These are phyloP conservation scores for Trametes cinnabarina DNA, from an alignment of 768 basidiomycete species.

Conservation along the genomic window DNA sequence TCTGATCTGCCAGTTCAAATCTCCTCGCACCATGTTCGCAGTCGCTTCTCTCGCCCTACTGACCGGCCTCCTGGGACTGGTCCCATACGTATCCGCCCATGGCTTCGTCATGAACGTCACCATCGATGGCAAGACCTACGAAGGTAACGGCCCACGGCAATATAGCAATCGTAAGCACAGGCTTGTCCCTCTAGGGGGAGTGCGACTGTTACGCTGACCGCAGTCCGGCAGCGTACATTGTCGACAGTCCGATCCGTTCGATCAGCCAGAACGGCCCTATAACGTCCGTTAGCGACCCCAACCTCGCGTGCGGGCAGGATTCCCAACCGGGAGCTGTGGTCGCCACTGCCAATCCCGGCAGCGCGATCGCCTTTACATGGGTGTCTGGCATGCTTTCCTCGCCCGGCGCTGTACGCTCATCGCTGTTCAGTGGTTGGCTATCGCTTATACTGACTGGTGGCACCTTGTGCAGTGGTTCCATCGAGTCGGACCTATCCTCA, in stretches of 20 bases:
- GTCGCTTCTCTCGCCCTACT: not conserved
- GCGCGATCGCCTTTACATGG: conserved; percentile 53
- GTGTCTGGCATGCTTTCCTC: conserved; percentile 34
- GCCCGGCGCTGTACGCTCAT: not conserved
- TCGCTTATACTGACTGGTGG: not conserved
- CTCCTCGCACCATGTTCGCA: not conserved
- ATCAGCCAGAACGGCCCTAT: conserved; percentile 41
- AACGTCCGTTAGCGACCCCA: conserved; percentile 51
- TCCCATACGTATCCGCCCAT: conserved; percentile 36
- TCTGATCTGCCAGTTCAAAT: not conserved
- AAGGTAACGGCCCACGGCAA: too few species aligned
- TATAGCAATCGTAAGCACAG: too few species aligned
- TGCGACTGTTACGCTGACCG: too few species aligned
- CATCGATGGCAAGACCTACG: conserved; percentile 43
- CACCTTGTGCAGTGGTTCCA: conserved; percentile 43
- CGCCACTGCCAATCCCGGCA: conserved; percentile 56
- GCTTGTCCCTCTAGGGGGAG: too few species aligned
- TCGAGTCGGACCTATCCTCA: conserved; percentile 66
- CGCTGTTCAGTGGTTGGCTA: not conserved
- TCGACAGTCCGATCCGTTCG: conserved; percentile 34
- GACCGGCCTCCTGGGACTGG: conserved; percentile 18
- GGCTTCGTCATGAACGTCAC: conserved; percentile 41
- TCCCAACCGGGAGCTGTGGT: conserved; percentile 46
- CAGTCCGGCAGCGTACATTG: not conserved
- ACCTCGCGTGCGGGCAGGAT: conserved; percentile 55